Conservation (phyloP, 306 rosid genomes). For the Cucumis melo region DNA sequence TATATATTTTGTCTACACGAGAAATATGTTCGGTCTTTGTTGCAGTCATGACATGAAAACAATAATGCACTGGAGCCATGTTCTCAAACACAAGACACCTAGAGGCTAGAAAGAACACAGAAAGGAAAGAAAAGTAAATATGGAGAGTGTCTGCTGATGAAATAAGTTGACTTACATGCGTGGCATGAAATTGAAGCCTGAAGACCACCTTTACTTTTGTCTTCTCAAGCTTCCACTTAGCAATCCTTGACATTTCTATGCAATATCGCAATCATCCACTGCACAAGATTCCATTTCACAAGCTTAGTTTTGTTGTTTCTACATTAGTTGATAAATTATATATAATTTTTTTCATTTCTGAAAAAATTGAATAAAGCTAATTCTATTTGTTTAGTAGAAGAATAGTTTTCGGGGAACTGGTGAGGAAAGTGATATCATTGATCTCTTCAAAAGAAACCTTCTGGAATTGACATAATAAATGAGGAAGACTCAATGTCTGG, state of each 20-base stretch:
- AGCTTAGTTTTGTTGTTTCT: not conserved
- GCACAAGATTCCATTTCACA: slow-evolving; percentile 16
- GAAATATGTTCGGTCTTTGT: not conserved
- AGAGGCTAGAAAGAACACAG: not conserved
- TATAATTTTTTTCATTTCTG: not conserved
- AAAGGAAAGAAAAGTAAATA: not conserved
- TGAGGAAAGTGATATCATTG: not conserved
- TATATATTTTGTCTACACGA: not conserved
- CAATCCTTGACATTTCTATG: slow-evolving; percentile 70
- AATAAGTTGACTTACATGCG: slow-evolving; percentile 59
- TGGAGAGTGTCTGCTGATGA: not conserved
- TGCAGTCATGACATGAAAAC: not conserved
- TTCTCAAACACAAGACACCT: not conserved
- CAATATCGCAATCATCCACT: slow-evolving; percentile 19
- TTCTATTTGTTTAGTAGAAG: not conserved
- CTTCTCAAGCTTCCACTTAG: slow-evolving; percentile 93
- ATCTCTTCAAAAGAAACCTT: not conserved
- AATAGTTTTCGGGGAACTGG: not conserved
- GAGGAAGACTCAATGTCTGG: not conserved
- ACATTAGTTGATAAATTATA: not conserved
- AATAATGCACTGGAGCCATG: not conserved
- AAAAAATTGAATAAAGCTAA: not conserved
- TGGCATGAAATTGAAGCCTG: slow-evolving; percentile 89
- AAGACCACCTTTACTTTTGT: slow-evolving; percentile 98
- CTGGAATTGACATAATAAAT: not conserved